A percentile compares a stretch with the other conserved stretches of the same genome.
Conservation (phyloP, 2,329 filamentous ascomycete genomes). For the Claviceps arundinis region DNA sequence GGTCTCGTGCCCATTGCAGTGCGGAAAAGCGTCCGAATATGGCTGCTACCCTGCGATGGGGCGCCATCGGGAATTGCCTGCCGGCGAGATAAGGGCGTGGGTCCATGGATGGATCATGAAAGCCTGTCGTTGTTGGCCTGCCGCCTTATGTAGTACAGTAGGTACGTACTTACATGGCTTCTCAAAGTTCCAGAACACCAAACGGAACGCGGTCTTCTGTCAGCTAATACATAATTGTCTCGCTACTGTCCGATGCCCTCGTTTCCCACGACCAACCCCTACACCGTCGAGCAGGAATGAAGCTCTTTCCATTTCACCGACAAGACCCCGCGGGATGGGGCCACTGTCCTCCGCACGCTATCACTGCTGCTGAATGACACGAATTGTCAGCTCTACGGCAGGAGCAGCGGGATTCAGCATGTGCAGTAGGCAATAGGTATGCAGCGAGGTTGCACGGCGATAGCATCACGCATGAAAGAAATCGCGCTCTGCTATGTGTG, state of each 20-base stretch:
- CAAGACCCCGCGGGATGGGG: background rate
- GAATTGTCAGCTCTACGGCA: background rate
- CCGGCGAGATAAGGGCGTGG: no score
- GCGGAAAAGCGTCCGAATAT: background rate
- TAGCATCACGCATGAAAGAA: background rate
- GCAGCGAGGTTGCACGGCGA: background rate
- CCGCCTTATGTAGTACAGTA: no score
- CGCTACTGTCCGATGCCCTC: no score
- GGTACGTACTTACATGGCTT: no score
- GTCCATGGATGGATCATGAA: no score
- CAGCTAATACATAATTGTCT: no score
- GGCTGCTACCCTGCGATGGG: background rate
- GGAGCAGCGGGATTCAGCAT: background rate
- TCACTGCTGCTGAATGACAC: background rate
- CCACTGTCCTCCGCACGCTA: background rate
- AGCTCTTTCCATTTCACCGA: background rate
- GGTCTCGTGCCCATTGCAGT: no score
- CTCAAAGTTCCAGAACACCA: no score
- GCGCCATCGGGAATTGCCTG: background rate
- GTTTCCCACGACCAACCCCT: no score
- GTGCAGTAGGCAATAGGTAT: no score
- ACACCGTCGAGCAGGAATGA: background rate
- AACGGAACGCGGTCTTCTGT: no score
- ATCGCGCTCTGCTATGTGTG: background rate
- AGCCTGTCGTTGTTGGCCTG: no score